Conservation (phyloP, 345 rosid species). For the Eucalyptus guilfoylei region DNA sequence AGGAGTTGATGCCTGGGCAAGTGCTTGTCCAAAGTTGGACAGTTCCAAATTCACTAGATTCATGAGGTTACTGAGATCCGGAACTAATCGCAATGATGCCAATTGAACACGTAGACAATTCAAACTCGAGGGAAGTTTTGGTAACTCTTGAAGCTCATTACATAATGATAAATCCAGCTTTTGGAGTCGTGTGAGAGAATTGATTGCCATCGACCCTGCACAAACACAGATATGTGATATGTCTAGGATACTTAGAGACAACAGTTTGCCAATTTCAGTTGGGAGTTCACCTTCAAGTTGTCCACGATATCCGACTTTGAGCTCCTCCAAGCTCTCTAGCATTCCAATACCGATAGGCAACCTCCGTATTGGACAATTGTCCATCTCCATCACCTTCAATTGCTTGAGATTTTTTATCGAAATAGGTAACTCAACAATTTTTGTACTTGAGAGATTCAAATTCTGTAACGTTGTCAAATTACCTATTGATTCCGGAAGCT, state of each 20-base stretch:
- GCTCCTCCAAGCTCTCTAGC: not conserved
- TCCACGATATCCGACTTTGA: accelerated
- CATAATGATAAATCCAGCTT: accelerated
- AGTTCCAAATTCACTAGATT: accelerated
- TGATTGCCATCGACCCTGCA: not conserved
- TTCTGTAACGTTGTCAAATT: not conserved
- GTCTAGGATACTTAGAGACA: not conserved
- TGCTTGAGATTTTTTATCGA: not conserved
- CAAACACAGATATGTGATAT: not conserved
- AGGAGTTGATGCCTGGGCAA: not conserved
- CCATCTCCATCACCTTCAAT: not conserved
- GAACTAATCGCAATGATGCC: not conserved
- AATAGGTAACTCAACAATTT: not conserved
- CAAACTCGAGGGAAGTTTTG: not conserved
- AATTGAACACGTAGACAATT: accelerated
- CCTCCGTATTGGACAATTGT: accelerated
- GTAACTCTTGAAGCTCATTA: not conserved
- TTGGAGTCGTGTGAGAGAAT: not conserved
- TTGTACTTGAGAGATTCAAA: accelerated
- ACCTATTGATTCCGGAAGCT: not conserved
- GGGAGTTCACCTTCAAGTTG: not conserved
- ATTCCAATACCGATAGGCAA: accelerated
- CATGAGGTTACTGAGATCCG: not conserved
- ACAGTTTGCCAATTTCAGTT: not conserved
- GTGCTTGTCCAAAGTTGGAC: not conserved